Base-by-base conservation (phyloP, 768 basidiomycete species). In the Lenzites betulinus region DNA sequence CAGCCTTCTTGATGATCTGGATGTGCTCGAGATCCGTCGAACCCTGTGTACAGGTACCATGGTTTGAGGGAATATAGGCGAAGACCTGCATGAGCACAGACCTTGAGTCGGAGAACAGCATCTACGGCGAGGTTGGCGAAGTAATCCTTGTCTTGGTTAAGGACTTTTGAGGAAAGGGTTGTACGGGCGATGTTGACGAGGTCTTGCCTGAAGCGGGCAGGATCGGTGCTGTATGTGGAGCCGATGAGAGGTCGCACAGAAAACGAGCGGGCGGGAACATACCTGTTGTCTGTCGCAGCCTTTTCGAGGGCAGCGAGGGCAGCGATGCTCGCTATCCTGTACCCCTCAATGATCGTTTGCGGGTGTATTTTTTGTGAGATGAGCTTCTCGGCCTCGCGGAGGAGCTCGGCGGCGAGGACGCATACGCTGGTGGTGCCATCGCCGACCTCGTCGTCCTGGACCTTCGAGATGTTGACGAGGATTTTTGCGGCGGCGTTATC, bases 401-500 rank as follows among this genome's bases (percentile, higher is more conserved):
- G 71, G 64, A 98, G 76, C 70, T 99, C 97, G 11, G 92, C 85
- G 2, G 95, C 92, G 18, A 99, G 75, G 15, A 99, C 96, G 52
- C 92, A 94, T 26, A 98, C 93, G 51, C 82, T 86, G 23, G 93
- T 95, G 36, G 93, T 95, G 42, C 93, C 97, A 76, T 98, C 97
- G 20, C 97, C 97, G 48, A 99, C 88, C 75, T 99, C 97, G 71
- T 99, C 97, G 72, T 99, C 97, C 77, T 98, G 97, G n/a, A 98
- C 96, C 73, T 99, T 99, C 1, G 95, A 96, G 75, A 99, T 98
- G 76, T 99, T 98, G 69, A 99, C 97, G 55, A 99, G 83, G 73
- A 99, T 98, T 81, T 99, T 99, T 41, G 97, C 97, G 2, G 96
- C 96, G 5, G 97, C 93, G 73, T 99, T 98, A 76, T 99, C 97